A percentile compares a stretch with the other conserved stretches of the same genome.
These are phyloP conservation scores for Sporothrix euskadiensis DNA, from an alignment of 2,329 filamentous ascomycete genomes.

Conservation along the genomic window DNA sequence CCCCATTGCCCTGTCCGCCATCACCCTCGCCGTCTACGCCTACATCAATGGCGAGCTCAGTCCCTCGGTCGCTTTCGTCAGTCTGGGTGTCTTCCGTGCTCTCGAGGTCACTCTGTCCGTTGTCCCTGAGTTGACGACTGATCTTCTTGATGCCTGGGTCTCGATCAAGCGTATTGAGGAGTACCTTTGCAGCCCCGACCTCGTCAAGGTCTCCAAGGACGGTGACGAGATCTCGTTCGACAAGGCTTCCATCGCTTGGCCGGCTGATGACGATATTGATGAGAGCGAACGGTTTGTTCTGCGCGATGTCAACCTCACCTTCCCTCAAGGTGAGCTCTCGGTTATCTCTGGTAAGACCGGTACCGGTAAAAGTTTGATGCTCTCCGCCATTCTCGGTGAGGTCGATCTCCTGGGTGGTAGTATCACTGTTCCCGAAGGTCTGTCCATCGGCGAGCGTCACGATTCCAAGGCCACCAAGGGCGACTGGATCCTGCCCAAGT, in stretches of 20 bases:
- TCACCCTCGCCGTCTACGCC: constrained; percentile 69
- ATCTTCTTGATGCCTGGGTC: constrained; percentile 70
- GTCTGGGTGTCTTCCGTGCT: constrained; percentile 71
- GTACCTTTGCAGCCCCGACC: constrained; percentile 68
- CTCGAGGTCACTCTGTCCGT: constrained; percentile 70
- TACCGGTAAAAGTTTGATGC: constrained; percentile 72
- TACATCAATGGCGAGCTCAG: constrained; percentile 61
- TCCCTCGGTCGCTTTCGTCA: constrained; percentile 77
- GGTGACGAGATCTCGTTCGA: constrained; percentile 65
- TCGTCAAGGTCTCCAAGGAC: constrained; percentile 54
- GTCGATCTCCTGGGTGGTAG: constrained; percentile 66
- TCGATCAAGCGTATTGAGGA: constrained; percentile 70
- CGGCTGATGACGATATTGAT: constrained; percentile 61
- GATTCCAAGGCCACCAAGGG: constrained; percentile 62
- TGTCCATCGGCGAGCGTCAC: constrained; percentile 55
- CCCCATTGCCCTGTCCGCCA: constrained; percentile 71
- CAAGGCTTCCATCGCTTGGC: constrained; percentile 71
- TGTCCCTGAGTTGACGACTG: constrained; percentile 71
- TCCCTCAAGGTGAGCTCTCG: constrained; percentile 68
- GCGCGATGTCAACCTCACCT: constrained; percentile 63
- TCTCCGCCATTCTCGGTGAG: constrained; percentile 74
- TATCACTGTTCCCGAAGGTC: constrained; percentile 57
- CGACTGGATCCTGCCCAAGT: constrained; percentile 69
- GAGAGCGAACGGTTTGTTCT: constrained; percentile 65
- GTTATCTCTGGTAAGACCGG: constrained; percentile 77